Percentiles rank a stretch among this genome's conserved stretches.
phyloP scores from a whole-genome alignment of 805 yeast species.

The Zygotorulaspora chibaensis region DNA sequence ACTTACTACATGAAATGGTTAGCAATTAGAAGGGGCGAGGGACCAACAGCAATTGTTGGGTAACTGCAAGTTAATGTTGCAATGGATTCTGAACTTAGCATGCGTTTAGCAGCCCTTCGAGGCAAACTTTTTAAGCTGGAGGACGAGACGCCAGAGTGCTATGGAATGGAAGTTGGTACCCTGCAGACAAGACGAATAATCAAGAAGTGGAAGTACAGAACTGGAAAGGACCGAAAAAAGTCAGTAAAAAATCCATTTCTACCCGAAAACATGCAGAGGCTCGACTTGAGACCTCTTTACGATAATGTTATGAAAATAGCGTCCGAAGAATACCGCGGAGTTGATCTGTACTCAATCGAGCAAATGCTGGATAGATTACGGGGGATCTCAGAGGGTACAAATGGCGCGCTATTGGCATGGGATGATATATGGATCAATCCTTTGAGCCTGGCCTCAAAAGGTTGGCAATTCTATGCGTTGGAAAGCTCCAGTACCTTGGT shows the following conservation, averaged over 20 bases:
- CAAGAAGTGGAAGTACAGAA: conserved; percentile 15
- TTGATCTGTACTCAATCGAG: conserved; percentile 10
- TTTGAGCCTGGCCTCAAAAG: conserved; percentile 17
- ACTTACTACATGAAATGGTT: background rate
- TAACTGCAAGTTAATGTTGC: background rate
- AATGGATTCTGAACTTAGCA: background rate
- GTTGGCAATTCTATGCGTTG: conserved; percentile 14
- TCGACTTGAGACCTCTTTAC: conserved; percentile 3
- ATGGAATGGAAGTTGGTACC: background rate
- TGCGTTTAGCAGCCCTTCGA: too few relatives aligned
- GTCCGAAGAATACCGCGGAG: conserved; percentile 6
- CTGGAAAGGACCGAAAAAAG: conserved; percentile 3
- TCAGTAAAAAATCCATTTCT: conserved; percentile 8
- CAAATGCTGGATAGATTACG: conserved; percentile 11
- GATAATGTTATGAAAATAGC: conserved; percentile 11
- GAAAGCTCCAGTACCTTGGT: background rate
- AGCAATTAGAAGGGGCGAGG: background rate
- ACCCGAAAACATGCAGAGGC: conserved; percentile 6
- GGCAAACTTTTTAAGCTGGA: background rate
- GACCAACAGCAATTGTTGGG: too few relatives aligned
- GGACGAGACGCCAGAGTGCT: background rate
- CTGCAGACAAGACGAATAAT: conserved; percentile 6
- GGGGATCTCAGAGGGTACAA: conserved; percentile 12
- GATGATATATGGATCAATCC: conserved; percentile 19
- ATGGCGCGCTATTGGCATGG: conserved; percentile 13